Conservation (phyloP, 257 asterid species). For the Solanum pennellii region DNA sequence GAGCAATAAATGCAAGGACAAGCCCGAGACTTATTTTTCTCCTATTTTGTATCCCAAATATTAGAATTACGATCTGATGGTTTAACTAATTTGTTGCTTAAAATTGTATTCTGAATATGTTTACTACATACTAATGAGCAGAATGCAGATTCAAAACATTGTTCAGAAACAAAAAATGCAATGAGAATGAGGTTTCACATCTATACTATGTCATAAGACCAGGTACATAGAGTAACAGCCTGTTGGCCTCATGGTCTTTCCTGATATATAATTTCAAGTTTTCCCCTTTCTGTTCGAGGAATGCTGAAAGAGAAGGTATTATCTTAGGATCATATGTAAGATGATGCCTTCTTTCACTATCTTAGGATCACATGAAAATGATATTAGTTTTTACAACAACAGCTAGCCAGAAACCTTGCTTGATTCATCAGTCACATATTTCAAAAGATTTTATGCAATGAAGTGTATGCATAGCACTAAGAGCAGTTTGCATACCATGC, state of each 20-base stretch:
- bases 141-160: not conserved
- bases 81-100: not conserved
- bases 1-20: not conserved
- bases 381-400: not conserved
- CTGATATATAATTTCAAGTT: not conserved
- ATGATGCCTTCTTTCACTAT: not conserved
- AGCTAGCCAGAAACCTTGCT: not conserved
- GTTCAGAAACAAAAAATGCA: not conserved
- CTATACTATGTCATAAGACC: not conserved
- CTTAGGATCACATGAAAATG: not conserved
- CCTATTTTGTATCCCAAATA: not conserved
- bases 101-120: not conserved
- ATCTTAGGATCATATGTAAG: not conserved
- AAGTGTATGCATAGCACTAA: not conserved
- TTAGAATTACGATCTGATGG: not conserved
- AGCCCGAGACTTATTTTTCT: not conserved
- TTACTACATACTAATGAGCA: not conserved
- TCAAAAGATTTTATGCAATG: not conserved
- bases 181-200: not conserved
- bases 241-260: not conserved
- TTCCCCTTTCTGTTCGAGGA: not conserved
- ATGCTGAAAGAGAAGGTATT: not conserved
- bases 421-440: not conserved
- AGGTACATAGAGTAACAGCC: not conserved
- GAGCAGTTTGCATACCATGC: constrained; percentile 57